Evolutionary conservation across 495 filamentous ascomycete species (phyloP).

Genomic region (Aspergillus saccharolyticus): DNA sequence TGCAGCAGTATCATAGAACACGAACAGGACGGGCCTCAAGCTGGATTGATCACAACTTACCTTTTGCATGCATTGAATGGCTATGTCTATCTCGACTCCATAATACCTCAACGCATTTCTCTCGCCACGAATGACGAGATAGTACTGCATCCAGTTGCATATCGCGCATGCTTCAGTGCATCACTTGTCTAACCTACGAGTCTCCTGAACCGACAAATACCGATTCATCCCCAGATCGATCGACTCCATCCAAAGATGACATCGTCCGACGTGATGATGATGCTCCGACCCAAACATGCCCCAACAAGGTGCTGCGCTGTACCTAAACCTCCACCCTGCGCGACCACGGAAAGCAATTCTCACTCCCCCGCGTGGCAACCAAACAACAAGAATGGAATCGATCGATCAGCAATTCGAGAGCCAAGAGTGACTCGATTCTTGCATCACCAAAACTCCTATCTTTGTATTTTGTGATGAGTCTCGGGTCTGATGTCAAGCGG

Average conservation of each 20-base stretch:
- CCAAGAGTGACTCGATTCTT: background rate
- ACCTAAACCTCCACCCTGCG: background rate
- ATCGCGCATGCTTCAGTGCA: too few species aligned
- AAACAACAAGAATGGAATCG: background rate
- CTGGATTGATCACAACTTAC: too few species aligned
- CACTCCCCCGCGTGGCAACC: background rate
- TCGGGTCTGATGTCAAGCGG: slow-evolving; percentile 6
- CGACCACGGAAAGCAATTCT: background rate
- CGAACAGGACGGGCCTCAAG: too few species aligned
- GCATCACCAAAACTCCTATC: background rate
- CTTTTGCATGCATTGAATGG: too few species aligned
- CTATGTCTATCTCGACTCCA: too few species aligned
- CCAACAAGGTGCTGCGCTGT: background rate
- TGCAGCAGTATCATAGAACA: too few species aligned
- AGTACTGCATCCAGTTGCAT: too few species aligned
- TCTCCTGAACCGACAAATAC: too few species aligned
- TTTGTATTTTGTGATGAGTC: background rate
- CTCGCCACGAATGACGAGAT: too few species aligned
- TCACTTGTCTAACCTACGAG: too few species aligned
- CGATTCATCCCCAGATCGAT: too few species aligned
- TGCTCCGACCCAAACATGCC: background rate
- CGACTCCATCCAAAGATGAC: background rate
- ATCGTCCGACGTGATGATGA: background rate
- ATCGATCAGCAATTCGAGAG: background rate
- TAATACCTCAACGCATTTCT: too few species aligned